Base-by-base conservation (phyloP, 306 rosid species). In the Lagenaria siceraria region DNA sequence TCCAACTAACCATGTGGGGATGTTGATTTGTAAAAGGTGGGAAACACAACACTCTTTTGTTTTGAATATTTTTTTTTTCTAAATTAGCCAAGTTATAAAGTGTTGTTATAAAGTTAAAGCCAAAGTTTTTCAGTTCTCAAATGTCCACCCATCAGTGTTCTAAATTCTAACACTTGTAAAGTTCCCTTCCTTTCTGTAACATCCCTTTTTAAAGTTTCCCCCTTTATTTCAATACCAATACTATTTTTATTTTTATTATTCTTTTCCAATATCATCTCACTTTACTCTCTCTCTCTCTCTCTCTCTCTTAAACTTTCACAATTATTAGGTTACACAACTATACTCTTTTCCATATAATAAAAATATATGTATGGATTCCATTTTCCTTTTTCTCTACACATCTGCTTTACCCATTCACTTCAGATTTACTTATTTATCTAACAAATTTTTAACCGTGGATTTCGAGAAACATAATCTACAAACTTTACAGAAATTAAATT, bases 1-100 rank as follows among this genome's bases (percentile, higher is more conserved):
- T 72, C 80, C 85, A 73, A 79, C 81, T 77, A 77, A 82, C 75
- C 87, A 77, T 81, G 88, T 76, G 87, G 35, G 6, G 65, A 60
- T 73, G 68, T 3, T 53, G 51, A 21, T n/a, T 56, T 24, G 36
- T 25, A 52, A 53, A 56, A 78, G 29, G 22, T 54, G 27, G 49
- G 19, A 42, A 68, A 56, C 62, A 56, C 31, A 55, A 21, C 29
- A 27, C 68, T 15, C 38, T 33, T 60, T 73, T 25, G 25, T 25
- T 71, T 46, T 11, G 51, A 46, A 46, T 36, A 77, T 74, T 61
- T 27, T 80, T 49, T 75, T 74, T 61, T 27, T 80, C 55, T 75
- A 68, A 69, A 68, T 77, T 62, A 77, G 63, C 73, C 15, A 69
- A 79, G 83, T 79, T 78, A 69, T 76, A 80, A 74, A 82, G 86